These are phyloP conservation scores for Neophaeococcomyces aloes DNA, from an alignment of 2,329 filamentous ascomycete genomes.

Conservation along the genomic window DNA sequence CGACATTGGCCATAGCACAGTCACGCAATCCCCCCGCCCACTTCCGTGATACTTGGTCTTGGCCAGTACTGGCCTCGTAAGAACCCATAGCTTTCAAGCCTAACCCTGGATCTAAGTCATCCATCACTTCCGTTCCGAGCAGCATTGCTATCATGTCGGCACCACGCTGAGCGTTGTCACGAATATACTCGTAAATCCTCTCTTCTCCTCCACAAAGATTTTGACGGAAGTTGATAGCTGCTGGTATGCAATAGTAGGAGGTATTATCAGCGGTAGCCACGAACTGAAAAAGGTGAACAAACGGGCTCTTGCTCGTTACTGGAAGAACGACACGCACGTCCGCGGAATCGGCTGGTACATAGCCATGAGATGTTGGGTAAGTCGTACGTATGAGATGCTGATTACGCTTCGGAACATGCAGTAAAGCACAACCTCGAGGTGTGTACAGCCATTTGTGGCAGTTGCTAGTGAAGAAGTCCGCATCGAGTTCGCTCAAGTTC, in stretches of 20 bases:
- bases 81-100: conserved; percentile 21
- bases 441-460: conserved; percentile 84
- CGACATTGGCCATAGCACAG: conserved; percentile 64
- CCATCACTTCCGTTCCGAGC: conserved; percentile 61
- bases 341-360: conserved; percentile 36
- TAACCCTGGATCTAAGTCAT: conserved; percentile 34
- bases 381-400: conserved; percentile 65
- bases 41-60: conserved; percentile 13
- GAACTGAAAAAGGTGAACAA: conserved; percentile 63
- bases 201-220: conserved; percentile 64
- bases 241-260: conserved; percentile 60
- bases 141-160: conserved; percentile 49
- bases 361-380: conserved; percentile 72
- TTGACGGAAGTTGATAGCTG: conserved; percentile 60
- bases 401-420: conserved; percentile 68
- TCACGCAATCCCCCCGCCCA: conserved; percentile 41
- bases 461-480: conserved; percentile 81
- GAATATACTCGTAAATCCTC: conserved; percentile 54
- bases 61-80: conserved; percentile 17
- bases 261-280: conserved; percentile 64
- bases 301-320: conserved; percentile 42
- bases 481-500: conserved; percentile 54
- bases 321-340: conserved; percentile 13
- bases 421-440: conserved; percentile 67
- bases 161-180: conserved; percentile 52